These are phyloP conservation scores for Melampsora larici-populina DNA, from an alignment of 1,284 basidiomycete genomes.

Conservation along the genomic window DNA sequence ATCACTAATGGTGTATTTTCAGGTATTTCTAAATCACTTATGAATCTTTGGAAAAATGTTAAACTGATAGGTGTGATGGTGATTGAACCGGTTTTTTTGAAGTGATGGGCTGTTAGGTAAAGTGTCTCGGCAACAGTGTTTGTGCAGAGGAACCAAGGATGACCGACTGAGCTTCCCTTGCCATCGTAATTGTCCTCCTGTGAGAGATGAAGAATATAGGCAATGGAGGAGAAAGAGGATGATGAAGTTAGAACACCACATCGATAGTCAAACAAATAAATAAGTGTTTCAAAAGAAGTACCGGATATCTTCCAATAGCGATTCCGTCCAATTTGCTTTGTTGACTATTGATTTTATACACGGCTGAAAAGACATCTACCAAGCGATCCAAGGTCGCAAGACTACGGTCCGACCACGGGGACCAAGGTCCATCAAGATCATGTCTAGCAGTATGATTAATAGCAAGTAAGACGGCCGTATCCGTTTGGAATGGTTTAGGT, in stretches of 20 bases:
- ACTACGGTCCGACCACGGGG: conserved; percentile 44
- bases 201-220: neutral
- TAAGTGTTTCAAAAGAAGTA: neutral
- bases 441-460: conserved; percentile 35
- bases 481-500: conserved; percentile 45
- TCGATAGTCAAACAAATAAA: neutral
- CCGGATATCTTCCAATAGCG: conserved; percentile 42
- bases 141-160: conserved; percentile 47
- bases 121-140: conserved; percentile 44
- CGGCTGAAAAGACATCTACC: conserved; percentile 43
- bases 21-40: conserved; percentile 10
- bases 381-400: conserved; percentile 45
- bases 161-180: conserved; percentile 44
- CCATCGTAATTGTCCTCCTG: conserved; percentile 47
- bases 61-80: conserved; percentile 30
- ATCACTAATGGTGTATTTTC: conserved; percentile 1
- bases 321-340: conserved; percentile 34
- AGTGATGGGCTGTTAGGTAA: conserved; percentile 42
- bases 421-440: conserved; percentile 39
- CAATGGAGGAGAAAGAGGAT: neutral
- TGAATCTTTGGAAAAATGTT: conserved; percentile 31
- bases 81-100: conserved; percentile 26
- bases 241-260: neutral
- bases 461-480: conserved; percentile 44
- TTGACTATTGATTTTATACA: conserved; percentile 45